Conservation (phyloP, 1,284 basidiomycete species). For the Pterula multifida region DNA sequence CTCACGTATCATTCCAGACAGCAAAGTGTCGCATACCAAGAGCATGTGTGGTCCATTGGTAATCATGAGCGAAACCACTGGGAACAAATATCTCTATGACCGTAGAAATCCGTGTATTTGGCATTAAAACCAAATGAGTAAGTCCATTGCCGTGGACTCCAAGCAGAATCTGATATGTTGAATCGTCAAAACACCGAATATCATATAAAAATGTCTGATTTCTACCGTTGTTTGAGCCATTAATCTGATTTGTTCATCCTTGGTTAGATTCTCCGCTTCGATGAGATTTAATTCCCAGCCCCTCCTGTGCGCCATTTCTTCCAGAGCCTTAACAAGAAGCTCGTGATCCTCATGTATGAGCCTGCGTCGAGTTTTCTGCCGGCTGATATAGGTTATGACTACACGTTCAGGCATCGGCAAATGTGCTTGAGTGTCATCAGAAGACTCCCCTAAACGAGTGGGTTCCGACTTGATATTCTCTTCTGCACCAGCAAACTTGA, state of each 20-base stretch:
- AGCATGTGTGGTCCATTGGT: constrained; percentile 62
- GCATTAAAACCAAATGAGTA: constrained; percentile 71
- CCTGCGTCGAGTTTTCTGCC: constrained; percentile 47
- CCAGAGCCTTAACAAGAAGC: constrained; percentile 41
- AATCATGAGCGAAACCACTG: constrained; percentile 70
- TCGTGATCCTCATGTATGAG: constrained; percentile 50
- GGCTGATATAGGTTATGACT: constrained; percentile 65
- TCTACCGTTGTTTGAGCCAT: constrained; percentile 55
- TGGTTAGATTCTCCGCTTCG: constrained; percentile 51
- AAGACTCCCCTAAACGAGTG: constrained; percentile 11
- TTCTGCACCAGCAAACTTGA: constrained; percentile 4
- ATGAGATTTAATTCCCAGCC: constrained; percentile 55
- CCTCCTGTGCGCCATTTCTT: constrained; percentile 32
- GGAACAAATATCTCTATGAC: constrained; percentile 79
- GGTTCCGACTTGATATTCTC: not conserved
- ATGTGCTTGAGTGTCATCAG: constrained; percentile 7
- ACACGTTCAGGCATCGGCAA: constrained; percentile 32
- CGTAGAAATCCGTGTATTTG: constrained; percentile 47
- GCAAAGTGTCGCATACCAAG: constrained; percentile 68
- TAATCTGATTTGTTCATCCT: constrained; percentile 59
- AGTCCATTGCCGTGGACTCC: constrained; percentile 78
- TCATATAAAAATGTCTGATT: constrained; percentile 9
- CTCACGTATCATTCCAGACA: constrained; percentile 67
- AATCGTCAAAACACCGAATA: too few species aligned
- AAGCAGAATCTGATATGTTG: constrained; percentile 61